Evolutionary conservation across 1,284 basidiomycete genomes (phyloP).

Genomic region (Trichosporon ovoides): DNA sequence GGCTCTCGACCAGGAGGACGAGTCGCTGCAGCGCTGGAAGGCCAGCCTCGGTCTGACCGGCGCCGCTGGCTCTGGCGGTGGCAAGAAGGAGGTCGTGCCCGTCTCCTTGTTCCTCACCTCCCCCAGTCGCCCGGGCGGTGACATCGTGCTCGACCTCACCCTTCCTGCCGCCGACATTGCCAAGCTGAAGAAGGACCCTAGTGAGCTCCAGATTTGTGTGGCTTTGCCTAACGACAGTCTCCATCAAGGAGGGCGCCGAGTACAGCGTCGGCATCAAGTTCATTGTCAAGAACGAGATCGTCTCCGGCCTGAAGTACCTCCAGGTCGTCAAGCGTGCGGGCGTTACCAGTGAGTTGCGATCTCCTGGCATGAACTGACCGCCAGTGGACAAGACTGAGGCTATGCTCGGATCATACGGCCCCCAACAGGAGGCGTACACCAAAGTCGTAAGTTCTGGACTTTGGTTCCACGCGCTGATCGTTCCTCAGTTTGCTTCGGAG

Average conservation of each 20-base stretch:
- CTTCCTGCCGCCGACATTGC: conserved; percentile 45
- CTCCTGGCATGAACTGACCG: conserved; percentile 15
- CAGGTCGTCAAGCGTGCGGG: conserved; percentile 53
- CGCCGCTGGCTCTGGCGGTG: conserved; percentile 24
- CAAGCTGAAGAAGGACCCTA: conserved; percentile 52
- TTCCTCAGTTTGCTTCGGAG: conserved; percentile 47
- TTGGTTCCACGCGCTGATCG: background rate
- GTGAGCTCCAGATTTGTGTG: conserved; percentile 22
- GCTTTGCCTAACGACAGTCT: conserved; percentile 33
- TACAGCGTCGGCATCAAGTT: conserved; percentile 53
- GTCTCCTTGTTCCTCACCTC: conserved; percentile 52
- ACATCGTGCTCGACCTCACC: conserved; percentile 53
- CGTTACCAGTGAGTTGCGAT: conserved; percentile 41
- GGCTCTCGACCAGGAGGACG: conserved; percentile 52
- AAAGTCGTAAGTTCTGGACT: conserved; percentile 48
- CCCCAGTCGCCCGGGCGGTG: conserved; percentile 41
- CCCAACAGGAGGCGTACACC: conserved; percentile 44
- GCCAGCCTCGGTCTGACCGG: conserved; percentile 52
- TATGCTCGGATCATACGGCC: conserved; percentile 55
- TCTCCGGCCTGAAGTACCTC: conserved; percentile 54
- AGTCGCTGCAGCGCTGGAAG: conserved; percentile 56
- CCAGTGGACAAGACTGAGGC: conserved; percentile 44
- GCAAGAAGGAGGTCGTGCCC: conserved; percentile 47
- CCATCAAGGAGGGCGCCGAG: conserved; percentile 55
- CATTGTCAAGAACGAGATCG: conserved; percentile 51